phyloP scores from a whole-genome alignment of 345 rosid genomes.

The Murraya paniculata region DNA sequence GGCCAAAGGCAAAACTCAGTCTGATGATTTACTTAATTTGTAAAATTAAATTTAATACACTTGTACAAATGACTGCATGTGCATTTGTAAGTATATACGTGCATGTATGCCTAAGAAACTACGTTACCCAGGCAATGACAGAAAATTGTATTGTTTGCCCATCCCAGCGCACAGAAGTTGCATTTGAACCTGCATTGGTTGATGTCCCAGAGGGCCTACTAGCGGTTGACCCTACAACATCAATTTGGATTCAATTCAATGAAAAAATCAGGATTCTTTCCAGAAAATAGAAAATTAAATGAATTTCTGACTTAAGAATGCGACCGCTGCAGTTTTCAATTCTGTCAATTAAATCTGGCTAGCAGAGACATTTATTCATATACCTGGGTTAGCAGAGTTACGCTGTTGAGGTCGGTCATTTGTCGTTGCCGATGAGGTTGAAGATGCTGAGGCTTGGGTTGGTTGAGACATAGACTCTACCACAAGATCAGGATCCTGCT shows the following conservation, averaged over 20 bases:
- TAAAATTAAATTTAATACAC: background rate
- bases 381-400: constrained; percentile 74
- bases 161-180: constrained; percentile 81
- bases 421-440: constrained; percentile 43
- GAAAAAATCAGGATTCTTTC: background rate
- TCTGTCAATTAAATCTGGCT: background rate
- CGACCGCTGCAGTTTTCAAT: background rate
- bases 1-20: background rate
- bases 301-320: background rate
- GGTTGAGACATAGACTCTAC: constrained; percentile 90
- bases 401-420: constrained; percentile 53
- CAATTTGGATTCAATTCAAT: constrained; percentile 10
- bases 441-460: constrained; percentile 53
- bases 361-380: background rate
- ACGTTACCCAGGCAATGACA: constrained; percentile 92
- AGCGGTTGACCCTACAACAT: constrained; percentile 59
- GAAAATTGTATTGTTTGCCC: constrained; percentile 89
- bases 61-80: background rate
- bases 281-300: background rate
- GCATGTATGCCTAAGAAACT: background rate
- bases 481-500: constrained; percentile 81
- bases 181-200: constrained; percentile 48
- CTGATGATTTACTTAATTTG: background rate
- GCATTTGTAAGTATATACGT: background rate
- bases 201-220: constrained; percentile 65